A percentile compares a stretch with the other conserved stretches of the same genome.
phyloP scores from a whole-genome alignment of 139 green algal genomes.

The Asterochloris erici region DNA sequence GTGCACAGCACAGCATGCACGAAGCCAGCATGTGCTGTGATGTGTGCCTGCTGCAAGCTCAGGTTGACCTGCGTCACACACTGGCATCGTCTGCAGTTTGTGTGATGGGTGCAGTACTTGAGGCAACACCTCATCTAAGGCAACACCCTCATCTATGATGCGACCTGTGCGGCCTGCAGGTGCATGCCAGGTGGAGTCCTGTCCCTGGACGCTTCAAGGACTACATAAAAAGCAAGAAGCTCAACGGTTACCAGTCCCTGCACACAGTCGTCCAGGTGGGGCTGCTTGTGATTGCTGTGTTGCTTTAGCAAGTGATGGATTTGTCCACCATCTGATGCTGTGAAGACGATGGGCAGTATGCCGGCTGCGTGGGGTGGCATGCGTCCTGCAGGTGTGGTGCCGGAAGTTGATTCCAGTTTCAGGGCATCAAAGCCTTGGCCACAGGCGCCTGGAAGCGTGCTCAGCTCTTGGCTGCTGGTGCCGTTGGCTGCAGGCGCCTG shows the following conservation, averaged over 20 bases:
- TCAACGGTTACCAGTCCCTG: slow-evolving; percentile 91
- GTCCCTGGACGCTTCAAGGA: slow-evolving; percentile 70
- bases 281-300: not conserved
- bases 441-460: too few species aligned
- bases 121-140: not conserved
- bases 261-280: slow-evolving; percentile 54
- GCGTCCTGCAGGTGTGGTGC: too few species aligned
- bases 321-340: not conserved
- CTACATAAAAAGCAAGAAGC: slow-evolving; percentile 87
- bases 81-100: too few species aligned
- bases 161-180: not conserved
- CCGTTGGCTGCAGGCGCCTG: too few species aligned
- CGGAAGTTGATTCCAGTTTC: too few species aligned
- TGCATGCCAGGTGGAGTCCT: slow-evolving; percentile 42
- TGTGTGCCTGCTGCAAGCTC: too few species aligned
- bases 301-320: slow-evolving; percentile 17
- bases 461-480: not conserved
- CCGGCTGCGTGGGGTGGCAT: too few species aligned
- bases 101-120: not conserved
- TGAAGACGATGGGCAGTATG: slow-evolving; percentile 5
- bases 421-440: too few species aligned
- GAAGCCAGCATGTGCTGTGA: too few species aligned
- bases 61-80: too few species aligned
- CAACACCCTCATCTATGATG: not conserved
- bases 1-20: too few species aligned